Conservation (phyloP, 495 filamentous ascomycete species). For the Podospora conica region DNA sequence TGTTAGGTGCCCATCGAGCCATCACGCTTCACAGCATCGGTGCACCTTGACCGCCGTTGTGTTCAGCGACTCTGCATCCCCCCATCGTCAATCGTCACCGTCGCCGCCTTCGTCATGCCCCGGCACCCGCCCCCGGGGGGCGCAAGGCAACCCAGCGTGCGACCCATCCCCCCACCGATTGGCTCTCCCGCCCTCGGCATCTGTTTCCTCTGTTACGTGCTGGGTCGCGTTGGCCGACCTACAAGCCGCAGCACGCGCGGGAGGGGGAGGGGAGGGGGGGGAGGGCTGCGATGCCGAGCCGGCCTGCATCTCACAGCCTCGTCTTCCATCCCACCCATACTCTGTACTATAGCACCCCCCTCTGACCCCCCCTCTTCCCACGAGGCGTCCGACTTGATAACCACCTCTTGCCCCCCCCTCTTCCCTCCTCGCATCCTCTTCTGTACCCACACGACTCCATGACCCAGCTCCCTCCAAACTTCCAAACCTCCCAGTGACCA, state of each 20-base stretch:
- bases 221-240: background rate
- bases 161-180: background rate
- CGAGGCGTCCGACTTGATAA: background rate
- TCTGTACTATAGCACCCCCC: background rate
- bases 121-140: no score
- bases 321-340: background rate
- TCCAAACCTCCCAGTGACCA: constrained; percentile 1
- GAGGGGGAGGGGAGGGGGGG: no score
- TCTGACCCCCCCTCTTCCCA: background rate
- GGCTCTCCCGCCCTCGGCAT: background rate
- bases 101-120: background rate
- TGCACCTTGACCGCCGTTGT: background rate
- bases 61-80: background rate
- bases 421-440: background rate
- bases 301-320: background rate
- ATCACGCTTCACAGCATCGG: background rate
- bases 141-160: background rate
- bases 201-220: background rate
- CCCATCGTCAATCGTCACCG: background rate
- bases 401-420: background rate
- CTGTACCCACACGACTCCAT: background rate
- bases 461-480: background rate
- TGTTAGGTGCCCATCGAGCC: no score
- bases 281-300: background rate
- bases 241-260: background rate